Conservation (phyloP, 495 filamentous ascomycete genomes). For the Xylaria nigripes region DNA sequence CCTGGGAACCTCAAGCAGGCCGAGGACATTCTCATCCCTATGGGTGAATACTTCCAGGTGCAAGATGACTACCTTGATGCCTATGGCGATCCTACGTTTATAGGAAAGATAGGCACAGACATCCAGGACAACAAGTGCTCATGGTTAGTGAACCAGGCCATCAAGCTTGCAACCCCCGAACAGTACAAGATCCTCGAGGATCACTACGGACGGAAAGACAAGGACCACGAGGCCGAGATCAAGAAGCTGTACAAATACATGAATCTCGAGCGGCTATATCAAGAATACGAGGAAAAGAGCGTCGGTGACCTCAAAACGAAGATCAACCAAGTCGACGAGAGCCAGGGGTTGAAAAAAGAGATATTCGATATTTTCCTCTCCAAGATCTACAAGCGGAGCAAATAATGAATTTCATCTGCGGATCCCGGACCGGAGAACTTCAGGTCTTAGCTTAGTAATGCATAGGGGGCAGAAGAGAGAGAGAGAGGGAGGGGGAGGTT, state of each 20-base stretch:
- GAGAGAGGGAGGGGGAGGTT: no score
- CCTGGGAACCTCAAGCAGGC: constrained; percentile 76
- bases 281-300: constrained; percentile 77
- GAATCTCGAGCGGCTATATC: constrained; percentile 69
- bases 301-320: constrained; percentile 64
- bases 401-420: constrained; percentile 56
- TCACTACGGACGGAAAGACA: constrained; percentile 87
- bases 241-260: constrained; percentile 84
- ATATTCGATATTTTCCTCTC: constrained; percentile 83
- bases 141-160: constrained; percentile 92
- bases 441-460: no score
- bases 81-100: constrained; percentile 79
- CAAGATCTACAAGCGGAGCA: constrained; percentile 97
- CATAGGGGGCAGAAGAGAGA: no score
- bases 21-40: constrained; percentile 89
- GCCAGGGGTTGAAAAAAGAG: constrained; percentile 74
- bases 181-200: constrained; percentile 75
- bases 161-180: constrained; percentile 64
- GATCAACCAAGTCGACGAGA: constrained; percentile 77
- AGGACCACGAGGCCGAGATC: constrained; percentile 65
- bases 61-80: constrained; percentile 99
- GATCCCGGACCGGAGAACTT: no score
- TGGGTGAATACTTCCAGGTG: constrained; percentile 98
- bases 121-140: constrained; percentile 99
- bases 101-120: constrained; percentile 98